Evolutionary conservation across 1,284 basidiomycete species (phyloP).

Genomic region (Pseudozyma pruni): DNA sequence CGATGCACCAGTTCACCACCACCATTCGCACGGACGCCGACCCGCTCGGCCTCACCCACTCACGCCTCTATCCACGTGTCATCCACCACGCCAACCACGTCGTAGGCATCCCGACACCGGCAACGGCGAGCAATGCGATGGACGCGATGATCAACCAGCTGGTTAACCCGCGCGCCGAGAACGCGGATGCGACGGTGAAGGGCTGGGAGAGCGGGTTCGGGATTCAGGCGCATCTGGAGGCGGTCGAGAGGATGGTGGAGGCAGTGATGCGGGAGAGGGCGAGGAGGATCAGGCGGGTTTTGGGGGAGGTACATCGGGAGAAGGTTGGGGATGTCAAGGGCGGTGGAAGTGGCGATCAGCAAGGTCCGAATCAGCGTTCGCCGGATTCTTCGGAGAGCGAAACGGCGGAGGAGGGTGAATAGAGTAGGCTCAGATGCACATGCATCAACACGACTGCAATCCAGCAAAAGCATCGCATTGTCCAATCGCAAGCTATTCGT

Average conservation of each 20-base stretch:
- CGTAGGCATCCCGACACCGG: conserved; percentile 26
- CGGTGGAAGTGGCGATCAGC: not conserved
- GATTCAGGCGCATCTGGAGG: conserved; percentile 36
- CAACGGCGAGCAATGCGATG: conserved; percentile 12
- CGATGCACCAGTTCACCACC: conserved; percentile 24
- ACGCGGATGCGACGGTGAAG: conserved; percentile 4
- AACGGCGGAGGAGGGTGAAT: conserved; percentile 1
- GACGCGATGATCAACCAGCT: conserved; percentile 7
- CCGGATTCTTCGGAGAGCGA: not conserved
- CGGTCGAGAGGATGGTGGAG: conserved; percentile 30
- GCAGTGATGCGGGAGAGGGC: conserved; percentile 7
- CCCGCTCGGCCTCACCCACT: conserved; percentile 23
- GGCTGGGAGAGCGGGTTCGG: conserved; percentile 25
- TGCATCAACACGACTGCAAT: no score
- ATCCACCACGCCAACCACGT: conserved; percentile 34
- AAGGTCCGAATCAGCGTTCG: not conserved
- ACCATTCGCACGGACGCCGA: conserved; percentile 8
- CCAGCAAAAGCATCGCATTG: not conserved
- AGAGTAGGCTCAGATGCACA: not conserved
- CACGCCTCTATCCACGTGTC: conserved; percentile 24
- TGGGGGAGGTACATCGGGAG: conserved; percentile 3
- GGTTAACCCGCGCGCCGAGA: conserved; percentile 5
- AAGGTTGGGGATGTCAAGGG: not conserved
- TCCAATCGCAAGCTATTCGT: conserved; percentile 19
- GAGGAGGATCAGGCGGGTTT: conserved; percentile 7